These are phyloP conservation scores for Candida verbasci DNA, from an alignment of 805 yeast species.

Conservation along the genomic window DNA sequence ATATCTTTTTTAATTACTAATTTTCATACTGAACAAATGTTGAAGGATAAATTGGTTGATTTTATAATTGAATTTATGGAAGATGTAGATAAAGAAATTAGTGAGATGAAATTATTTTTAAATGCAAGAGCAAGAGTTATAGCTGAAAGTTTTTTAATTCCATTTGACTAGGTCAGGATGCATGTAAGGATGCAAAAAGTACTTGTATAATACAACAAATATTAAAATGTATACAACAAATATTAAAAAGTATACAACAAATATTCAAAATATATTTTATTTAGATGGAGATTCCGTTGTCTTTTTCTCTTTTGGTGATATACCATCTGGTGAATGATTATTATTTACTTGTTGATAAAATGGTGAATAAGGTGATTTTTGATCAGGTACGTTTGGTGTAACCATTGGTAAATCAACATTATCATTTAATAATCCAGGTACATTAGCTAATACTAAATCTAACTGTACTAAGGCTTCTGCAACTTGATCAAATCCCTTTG, in stretches of 20 bases:
- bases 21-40: slow-evolving; percentile 92
- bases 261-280: too few species aligned
- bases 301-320: too few species aligned
- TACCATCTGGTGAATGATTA: too few species aligned
- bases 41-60: slow-evolving; percentile 91
- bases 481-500: slow-evolving; percentile 75
- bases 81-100: slow-evolving; percentile 96
- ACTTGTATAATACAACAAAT: too few species aligned
- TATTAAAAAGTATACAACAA: too few species aligned
- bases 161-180: slow-evolving; percentile 79
- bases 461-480: slow-evolving; percentile 68
- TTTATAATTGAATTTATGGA: slow-evolving; percentile 98
- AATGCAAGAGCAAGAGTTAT: slow-evolving; percentile 97
- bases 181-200: too few species aligned
- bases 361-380: slow-evolving; percentile 6
- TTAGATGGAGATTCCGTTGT: too few species aligned
- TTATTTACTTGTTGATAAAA: slow-evolving; percentile 2
- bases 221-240: background rate
- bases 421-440: slow-evolving; percentile 61
- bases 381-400: slow-evolving; percentile 24
- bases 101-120: slow-evolving; percentile 95
- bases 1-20: slow-evolving; percentile 91
- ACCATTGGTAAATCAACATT: slow-evolving; percentile 32
- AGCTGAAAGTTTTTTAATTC: slow-evolving; percentile 92
- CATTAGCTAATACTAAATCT: slow-evolving; percentile 66